Percentiles rank a stretch among this genome's conserved stretches.
Conservation (phyloP, 305 asterid species). For the Fraxinus latifolia region DNA sequence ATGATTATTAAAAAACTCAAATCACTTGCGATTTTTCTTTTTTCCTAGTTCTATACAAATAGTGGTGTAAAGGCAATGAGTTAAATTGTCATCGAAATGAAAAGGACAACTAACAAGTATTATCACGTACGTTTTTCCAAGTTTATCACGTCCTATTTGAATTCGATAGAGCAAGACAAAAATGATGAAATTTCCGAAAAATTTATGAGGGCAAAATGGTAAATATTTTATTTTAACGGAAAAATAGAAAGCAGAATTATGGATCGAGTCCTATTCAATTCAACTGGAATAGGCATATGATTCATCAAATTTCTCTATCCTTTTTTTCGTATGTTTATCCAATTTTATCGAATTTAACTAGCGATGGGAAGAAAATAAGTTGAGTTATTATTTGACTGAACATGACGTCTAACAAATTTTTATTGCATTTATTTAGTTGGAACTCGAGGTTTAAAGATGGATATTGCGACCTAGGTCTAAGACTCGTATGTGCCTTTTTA, state of each 20-base stretch:
- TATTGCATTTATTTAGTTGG: background rate
- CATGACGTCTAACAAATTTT: background rate
- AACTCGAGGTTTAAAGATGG: background rate
- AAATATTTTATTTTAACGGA: too few species aligned
- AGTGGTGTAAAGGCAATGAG: background rate
- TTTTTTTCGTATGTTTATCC: background rate
- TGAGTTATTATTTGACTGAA: background rate
- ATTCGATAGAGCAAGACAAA: background rate
- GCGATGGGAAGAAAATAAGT: background rate
- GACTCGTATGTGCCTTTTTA: background rate
- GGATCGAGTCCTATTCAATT: background rate
- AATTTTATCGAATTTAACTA: background rate
- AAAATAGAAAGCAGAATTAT: too few species aligned
- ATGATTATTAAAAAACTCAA: background rate
- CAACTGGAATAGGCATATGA: background rate
- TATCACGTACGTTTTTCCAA: background rate
- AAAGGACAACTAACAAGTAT: too few species aligned
- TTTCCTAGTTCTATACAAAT: background rate
- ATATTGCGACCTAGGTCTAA: background rate
- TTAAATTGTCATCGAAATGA: background rate
- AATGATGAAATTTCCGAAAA: too few species aligned
- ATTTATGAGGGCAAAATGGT: background rate
- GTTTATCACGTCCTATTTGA: background rate
- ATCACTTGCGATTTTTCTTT: background rate
- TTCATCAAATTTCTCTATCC: background rate